Evolutionary conservation across 345 rosid genomes (phyloP).

Genomic region (Ricinus communis): DNA sequence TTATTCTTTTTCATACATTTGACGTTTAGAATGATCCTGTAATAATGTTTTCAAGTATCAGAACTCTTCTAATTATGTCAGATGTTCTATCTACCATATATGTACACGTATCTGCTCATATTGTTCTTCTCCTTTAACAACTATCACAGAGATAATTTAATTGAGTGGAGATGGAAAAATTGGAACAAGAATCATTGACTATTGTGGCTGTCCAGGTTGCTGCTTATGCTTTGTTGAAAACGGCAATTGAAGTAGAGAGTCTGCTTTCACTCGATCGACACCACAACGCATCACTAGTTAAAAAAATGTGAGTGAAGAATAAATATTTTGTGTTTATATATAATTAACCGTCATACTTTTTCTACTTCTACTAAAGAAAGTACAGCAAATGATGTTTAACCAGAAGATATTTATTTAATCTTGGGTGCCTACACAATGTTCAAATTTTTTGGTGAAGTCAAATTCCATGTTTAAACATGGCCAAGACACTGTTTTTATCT

Average conservation of each 20-base stretch:
- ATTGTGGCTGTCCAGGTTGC: constrained; percentile 55
- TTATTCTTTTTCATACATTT: background rate
- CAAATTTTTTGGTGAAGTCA: background rate
- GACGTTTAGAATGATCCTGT: background rate
- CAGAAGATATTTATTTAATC: background rate
- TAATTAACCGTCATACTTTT: background rate
- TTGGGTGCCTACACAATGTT: background rate
- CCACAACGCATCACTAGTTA: constrained; percentile 45
- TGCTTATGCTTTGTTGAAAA: constrained; percentile 52
- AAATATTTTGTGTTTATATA: background rate
- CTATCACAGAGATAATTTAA: constrained; percentile 16
- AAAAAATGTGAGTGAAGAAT: constrained; percentile 44
- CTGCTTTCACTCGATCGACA: constrained; percentile 63
- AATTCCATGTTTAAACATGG: background rate
- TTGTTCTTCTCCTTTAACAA: constrained; percentile 18
- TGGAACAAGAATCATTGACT: constrained; percentile 30
- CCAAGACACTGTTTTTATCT: background rate
- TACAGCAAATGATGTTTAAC: background rate
- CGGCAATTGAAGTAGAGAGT: constrained; percentile 57
- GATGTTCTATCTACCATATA: background rate
- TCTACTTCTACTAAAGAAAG: background rate
- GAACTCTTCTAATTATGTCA: background rate
- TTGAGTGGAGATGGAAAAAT: constrained; percentile 21
- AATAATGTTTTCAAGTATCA: background rate
- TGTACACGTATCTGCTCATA: constrained; percentile 15